Conservation (phyloP, 805 yeast species). For the Yarrowia hollandica region DNA sequence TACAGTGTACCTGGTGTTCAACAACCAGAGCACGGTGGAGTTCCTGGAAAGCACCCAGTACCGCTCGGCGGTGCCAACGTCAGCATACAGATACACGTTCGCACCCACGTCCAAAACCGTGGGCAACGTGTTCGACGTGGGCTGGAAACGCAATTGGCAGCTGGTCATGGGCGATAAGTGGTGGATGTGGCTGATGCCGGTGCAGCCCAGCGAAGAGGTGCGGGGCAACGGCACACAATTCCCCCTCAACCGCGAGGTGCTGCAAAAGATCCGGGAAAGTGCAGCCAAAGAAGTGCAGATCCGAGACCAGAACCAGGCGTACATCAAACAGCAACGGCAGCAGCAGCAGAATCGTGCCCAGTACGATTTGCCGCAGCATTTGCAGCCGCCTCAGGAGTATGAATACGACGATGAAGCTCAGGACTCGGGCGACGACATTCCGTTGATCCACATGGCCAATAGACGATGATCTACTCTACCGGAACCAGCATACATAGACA, state of each 20-base stretch:
- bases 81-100: conserved; percentile 44
- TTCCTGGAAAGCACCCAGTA: conserved; percentile 46
- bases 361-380: conserved; percentile 18
- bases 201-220: conserved; percentile 32
- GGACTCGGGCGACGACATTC: conserved; percentile 20
- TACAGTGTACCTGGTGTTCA: conserved; percentile 50
- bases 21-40: conserved; percentile 82
- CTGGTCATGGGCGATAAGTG: conserved; percentile 70
- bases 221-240: conserved; percentile 20
- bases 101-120: conserved; percentile 48
- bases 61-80: conserved; percentile 41
- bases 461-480: neutral
- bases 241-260: conserved; percentile 15
- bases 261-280: conserved; percentile 2
- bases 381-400: neutral
- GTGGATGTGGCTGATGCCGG: conserved; percentile 73
- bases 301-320: conserved; percentile 28
- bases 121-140: conserved; percentile 78
- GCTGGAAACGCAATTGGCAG: conserved; percentile 60
- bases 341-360: conserved; percentile 15
- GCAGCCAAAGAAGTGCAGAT: conserved; percentile 19
- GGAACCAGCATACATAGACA: conserved; percentile 16
- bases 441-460: conserved; percentile 11
- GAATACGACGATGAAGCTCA: conserved; percentile 6
- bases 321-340: conserved; percentile 21